A percentile compares a stretch with the other conserved stretches of the same genome.
Evolutionary conservation across 148 eudicot genomes (phyloP).

Genomic region (Camellia japonica): DNA sequence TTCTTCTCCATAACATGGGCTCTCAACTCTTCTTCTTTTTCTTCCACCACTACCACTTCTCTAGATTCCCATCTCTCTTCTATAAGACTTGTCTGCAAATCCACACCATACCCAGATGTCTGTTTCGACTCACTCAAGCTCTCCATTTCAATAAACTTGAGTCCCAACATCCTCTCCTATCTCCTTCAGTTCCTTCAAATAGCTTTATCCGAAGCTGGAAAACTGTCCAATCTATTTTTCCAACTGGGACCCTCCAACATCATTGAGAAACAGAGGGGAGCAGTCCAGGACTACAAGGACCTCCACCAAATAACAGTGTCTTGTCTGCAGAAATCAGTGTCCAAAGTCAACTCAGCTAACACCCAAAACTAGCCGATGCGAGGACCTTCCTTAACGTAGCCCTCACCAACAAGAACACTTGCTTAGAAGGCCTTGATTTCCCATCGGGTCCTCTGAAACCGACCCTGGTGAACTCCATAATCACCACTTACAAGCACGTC

Average conservation of each 20-base stretch:
- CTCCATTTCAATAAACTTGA: conserved; percentile 48
- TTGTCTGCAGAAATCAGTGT: too few relatives aligned
- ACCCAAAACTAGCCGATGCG: too few relatives aligned
- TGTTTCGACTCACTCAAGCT: too few relatives aligned
- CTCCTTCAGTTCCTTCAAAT: conserved; percentile 59
- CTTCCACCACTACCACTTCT: conserved; percentile 10
- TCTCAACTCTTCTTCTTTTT: conserved; percentile 17
- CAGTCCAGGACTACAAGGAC: too few relatives aligned
- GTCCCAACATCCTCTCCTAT: conserved; percentile 38
- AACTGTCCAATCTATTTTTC: conserved; percentile 52
- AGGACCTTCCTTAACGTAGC: conserved; percentile 72
- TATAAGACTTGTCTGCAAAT: conserved; percentile 48
- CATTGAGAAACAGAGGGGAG: too few relatives aligned
- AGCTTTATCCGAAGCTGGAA: conserved; percentile 50
- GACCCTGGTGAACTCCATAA: too few relatives aligned
- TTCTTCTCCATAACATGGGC: neutral
- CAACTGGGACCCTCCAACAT: too few relatives aligned
- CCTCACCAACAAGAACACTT: conserved; percentile 74
- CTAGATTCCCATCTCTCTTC: conserved; percentile 26
- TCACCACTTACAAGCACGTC: too few relatives aligned
- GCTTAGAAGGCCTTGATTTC: conserved; percentile 73
- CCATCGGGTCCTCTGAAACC: conserved; percentile 61
- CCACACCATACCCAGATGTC: conserved; percentile 67
- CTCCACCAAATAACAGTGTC: too few relatives aligned
- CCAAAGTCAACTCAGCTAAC: too few relatives aligned